Conservation (phyloP, 208 protist species). For the Blechomonas ayalai region DNA sequence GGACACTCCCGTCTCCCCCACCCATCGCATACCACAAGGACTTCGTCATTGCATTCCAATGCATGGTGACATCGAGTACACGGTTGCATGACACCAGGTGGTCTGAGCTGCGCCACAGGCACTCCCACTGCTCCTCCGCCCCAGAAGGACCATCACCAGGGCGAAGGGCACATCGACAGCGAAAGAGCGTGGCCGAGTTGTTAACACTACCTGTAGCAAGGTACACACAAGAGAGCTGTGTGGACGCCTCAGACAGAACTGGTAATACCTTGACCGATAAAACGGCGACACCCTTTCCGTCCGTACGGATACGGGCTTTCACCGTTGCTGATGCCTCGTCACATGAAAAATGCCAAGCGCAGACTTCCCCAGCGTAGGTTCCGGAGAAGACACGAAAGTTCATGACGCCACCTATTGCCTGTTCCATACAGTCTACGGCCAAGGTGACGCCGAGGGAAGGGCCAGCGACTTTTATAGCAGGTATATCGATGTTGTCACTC, state of each 20-base stretch:
- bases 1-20: slow-evolving; percentile 53
- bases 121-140: slow-evolving; percentile 13
- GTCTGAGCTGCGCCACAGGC: slow-evolving; percentile 29
- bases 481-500: too few species aligned
- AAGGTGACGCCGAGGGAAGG: slow-evolving; percentile 34
- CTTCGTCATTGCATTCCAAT: not conserved
- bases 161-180: slow-evolving; percentile 8
- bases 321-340: not conserved
- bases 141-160: not conserved
- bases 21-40: slow-evolving; percentile 24
- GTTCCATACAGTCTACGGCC: slow-evolving; percentile 22
- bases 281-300: not conserved
- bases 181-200: slow-evolving; percentile 44
- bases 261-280: not conserved
- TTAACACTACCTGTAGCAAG: slow-evolving; percentile 81
- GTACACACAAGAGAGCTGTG: too few species aligned
- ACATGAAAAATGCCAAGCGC: slow-evolving; percentile 23
- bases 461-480: too few species aligned
- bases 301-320: not conserved
- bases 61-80: slow-evolving; percentile 43
- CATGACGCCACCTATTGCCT: not conserved
- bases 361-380: slow-evolving; percentile 49
- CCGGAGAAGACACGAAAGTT: slow-evolving; percentile 26
- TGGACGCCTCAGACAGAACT: too few species aligned
- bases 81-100: slow-evolving; percentile 33